Evolutionary conservation across 2,329 filamentous ascomycete species (phyloP).

Genomic region (Monosporascus sp.): DNA sequence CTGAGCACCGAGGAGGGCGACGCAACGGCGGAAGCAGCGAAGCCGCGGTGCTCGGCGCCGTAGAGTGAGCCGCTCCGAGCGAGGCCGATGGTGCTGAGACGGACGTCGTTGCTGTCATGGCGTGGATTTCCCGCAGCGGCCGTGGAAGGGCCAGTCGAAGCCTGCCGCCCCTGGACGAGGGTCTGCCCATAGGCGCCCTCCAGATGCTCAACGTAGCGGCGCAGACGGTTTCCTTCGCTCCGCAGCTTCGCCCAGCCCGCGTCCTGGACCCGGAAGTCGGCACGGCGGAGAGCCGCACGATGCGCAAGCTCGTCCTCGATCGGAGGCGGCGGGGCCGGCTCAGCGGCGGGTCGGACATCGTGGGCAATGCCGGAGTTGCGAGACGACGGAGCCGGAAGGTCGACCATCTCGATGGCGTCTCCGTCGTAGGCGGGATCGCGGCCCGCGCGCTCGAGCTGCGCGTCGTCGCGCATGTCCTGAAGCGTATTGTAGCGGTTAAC

Average conservation of each 20-base stretch:
- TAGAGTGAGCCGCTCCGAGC: not conserved
- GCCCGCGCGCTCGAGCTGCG: no score
- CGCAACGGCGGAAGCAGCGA: no score
- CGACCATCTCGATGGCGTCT: no score
- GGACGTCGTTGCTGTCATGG: not conserved
- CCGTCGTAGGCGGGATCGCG: no score
- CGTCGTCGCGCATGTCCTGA: no score
- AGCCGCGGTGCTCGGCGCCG: not conserved
- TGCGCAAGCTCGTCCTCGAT: constrained; percentile 1
- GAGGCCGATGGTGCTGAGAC: not conserved
- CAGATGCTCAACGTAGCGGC: not conserved
- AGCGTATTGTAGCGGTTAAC: no score
- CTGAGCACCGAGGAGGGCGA: no score
- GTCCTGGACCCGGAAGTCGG: not conserved
- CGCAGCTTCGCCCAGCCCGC: not conserved
- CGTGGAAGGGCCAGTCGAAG: not conserved
- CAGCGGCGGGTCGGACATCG: no score
- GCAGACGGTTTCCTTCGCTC: not conserved
- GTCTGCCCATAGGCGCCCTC: not conserved
- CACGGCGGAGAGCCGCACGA: not conserved
- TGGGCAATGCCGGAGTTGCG: no score
- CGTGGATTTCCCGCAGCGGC: not conserved
- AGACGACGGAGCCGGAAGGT: no score
- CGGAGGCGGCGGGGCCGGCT: not conserved
- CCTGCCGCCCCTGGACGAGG: not conserved